Evolutionary conservation across 2,329 filamentous ascomycete genomes (phyloP), one percentile per base, ranked within the genome.

Genomic region (Cladobotryum mycophilum): DNA sequence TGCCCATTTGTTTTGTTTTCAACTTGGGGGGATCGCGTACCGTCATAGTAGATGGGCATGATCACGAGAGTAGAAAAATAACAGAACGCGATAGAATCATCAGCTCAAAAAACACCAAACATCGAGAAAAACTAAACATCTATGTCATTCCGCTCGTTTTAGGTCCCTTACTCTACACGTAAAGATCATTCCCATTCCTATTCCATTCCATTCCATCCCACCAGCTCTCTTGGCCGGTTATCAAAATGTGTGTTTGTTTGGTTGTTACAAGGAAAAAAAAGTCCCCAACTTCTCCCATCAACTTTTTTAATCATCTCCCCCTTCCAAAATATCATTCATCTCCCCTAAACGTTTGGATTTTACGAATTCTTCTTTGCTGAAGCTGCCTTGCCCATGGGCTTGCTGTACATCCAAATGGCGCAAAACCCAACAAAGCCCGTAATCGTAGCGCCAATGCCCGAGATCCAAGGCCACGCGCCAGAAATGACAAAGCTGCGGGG

Each of bases 381-480:
- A 35, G 58, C 56, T 17, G 62, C 59, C 51, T 61, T 60, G 18
- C 61, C 64, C 3, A 65, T 62, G 2, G 79, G 79, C 63, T 74
- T 74, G 62, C 78, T 81, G 63, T 79, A 99, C 69, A 99, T 75
- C 93, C 93, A 99, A 35, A 97, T 63, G 13, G 83, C 81, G 47
- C 90, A 88, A 70, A 99, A 97, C 0, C 75, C 81, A 55, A 97
- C 58, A 80, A 91, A 99, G 7, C 90, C 93, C 11, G 75, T 76
- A 49, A 96, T 80, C 2, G 95, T 96, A 45, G 85, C 85, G 66
- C 81, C 87, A 54, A 97, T 88, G 53, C 93, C 92, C 0, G 85
- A 79, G 64, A 99, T 88, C 89, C 92, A 97, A 11, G 92, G 89
- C 88, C 89, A 97, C 3, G 90, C 92, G 40, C 85, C 91, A 55